Evolutionary conservation across 805 yeast species (phyloP), one percentile per base, ranked within the genome.

Genomic region (Monosporozyma siamensis): DNA sequence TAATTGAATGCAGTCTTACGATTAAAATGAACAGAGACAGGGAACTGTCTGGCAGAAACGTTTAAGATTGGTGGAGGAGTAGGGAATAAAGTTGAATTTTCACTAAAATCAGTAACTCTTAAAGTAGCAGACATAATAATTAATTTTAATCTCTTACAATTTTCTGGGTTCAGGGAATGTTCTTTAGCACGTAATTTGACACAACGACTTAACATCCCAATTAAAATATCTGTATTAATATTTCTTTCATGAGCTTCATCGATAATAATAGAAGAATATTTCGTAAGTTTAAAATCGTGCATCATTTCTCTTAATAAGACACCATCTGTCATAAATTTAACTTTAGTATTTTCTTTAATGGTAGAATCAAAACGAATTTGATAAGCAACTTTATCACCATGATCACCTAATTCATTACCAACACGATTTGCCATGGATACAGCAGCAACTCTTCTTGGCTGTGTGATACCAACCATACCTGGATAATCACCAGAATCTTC

Each of bases 191-290:
- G 77, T 31, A 90, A 69, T 49, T 72, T 77, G 46, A 87, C 75
- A 14, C 89, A 82, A 52, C 98, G 78, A 57, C 95, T 86, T 40
- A 92, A 68, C 82, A 92, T 83, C 38, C 99, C 99, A 48, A 92
- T 88, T 44, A 92, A 69, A 38, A 92, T 90, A 64, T 92, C 99
- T 0, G 99, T 92, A 58, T 92, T 92, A 47, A 90, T 79, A 58
- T 88, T 90, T 60, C 99, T 76, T 63, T 92, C 98, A 61, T 92
- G 99, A 0, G 99, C 99, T 64, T 92, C 99, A 67, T 92, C 99
- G 45, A 92, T 85, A 22, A 94, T 74, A 36, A 92, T 72, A 0
- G 84, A 80, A 0, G 97, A 88, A 59, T 92, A 92, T 55, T 83
- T 85, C 27, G 76, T 71, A 39, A 94, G 67, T 48, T 82, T 65